phyloP scores from a whole-genome alignment of 495 filamentous ascomycete species.

The Schizothecium vesticola region DNA sequence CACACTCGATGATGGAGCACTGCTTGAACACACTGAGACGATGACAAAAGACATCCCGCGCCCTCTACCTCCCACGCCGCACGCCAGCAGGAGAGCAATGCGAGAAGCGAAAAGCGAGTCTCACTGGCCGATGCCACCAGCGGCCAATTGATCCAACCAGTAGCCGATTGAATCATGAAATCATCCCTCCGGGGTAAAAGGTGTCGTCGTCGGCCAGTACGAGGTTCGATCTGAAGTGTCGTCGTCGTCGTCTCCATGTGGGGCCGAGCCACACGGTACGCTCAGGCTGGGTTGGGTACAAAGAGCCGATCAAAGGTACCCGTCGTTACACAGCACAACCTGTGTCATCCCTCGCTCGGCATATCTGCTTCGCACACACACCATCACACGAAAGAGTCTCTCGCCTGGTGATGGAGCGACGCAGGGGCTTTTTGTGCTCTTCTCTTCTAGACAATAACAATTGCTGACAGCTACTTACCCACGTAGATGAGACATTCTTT shows the following conservation, averaged over 20 bases:
- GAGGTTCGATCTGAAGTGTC: not conserved
- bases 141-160: not conserved
- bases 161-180: not conserved
- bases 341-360: not conserved
- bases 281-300: not conserved
- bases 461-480: not conserved
- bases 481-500: not conserved
- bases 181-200: not conserved
- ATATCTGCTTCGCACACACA: not conserved
- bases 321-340: constrained; percentile 44
- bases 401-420: not conserved
- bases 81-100: not conserved
- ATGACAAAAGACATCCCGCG: not conserved
- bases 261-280: not conserved
- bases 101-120: not conserved
- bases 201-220: not conserved
- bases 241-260: not conserved
- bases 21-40: not conserved
- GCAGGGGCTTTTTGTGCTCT: not conserved
- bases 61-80: not conserved
- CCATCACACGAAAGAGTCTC: not conserved
- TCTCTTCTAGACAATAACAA: not conserved
- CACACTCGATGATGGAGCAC: not conserved
- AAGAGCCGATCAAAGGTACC: constrained; percentile 28
- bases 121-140: not conserved